Base-by-base conservation (phyloP, 2,329 filamentous ascomycete genomes). In the Trichoderma breve region DNA sequence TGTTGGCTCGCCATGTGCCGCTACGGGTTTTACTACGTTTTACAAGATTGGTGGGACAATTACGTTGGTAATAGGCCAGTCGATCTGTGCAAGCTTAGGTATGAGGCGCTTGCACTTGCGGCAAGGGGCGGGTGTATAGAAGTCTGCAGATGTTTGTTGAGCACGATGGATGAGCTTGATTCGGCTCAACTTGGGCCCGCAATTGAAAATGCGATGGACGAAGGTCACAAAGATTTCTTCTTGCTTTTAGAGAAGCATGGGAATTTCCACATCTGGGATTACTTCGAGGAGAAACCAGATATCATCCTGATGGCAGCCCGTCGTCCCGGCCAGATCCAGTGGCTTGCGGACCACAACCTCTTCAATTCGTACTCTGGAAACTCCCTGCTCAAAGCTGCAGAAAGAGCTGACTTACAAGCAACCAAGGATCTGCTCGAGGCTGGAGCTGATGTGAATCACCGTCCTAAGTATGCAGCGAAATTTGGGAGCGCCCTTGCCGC, bases 31-130 rank as follows among this genome's bases (percentile, higher is more conserved):
- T 72, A 72, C n/a, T 3, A 72, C 24, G 39, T 43, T 15, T 26
- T 72, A 14, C 39, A 7, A n/a, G 63, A 68, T 32, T 72, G 70
- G 70, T 72, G 70, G 70, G 12, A 68, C 4, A 53, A 43, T 43
- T n/a, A 43, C 39, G 15, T 43, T 9, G 3, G 1, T 0, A 4
- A 43, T 39, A 39, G 36, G 36, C 36, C 39, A 43, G 15, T n/a
- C 0, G 15, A 4, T 4, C 15, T 43, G 15, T 1, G 0, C 39
- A 43, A 43, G 0, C 0, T 43, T 4, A 28, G 18, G 1, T 47
- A 43, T 5, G 18, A 26, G 1, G n/a, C 26, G 12, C 34, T 71
- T 47, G 15, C 1, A 3, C 30, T 58, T 8, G 69, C 69, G 5
- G 69, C 6, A 47, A 14, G 2, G 21, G 15, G 47, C 12, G 47